These are phyloP conservation scores for Zanthoxylum bungeanum DNA, from an alignment of 345 rosid genomes.

Conservation along the genomic window DNA sequence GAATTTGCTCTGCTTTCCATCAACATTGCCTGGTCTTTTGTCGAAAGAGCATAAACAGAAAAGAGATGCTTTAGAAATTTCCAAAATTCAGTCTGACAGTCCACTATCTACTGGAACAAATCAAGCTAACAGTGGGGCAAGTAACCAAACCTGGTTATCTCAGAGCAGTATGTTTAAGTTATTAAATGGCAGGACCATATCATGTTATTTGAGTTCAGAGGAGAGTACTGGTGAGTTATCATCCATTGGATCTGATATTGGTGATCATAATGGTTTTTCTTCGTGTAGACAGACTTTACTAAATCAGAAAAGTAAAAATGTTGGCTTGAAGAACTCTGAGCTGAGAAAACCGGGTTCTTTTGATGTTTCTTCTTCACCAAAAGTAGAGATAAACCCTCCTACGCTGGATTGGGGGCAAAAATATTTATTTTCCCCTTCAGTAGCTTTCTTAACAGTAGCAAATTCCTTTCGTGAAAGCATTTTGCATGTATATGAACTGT, in stretches of 20 bases:
- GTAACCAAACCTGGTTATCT: slow-evolving; percentile 40
- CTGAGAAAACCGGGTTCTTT: slow-evolving; percentile 27
- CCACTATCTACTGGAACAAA: slow-evolving; percentile 24
- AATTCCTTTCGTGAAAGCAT: slow-evolving; percentile 58
- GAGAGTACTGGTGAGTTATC: slow-evolving; percentile 32
- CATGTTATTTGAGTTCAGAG: slow-evolving; percentile 47
- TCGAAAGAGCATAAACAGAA: slow-evolving; percentile 20
- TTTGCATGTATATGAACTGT: slow-evolving; percentile 58
- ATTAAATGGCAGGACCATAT: slow-evolving; percentile 43
- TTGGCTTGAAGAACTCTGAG: slow-evolving; percentile 30
- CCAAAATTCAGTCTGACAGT: slow-evolving; percentile 31
- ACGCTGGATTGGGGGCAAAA: slow-evolving; percentile 59
- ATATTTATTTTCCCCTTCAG: slow-evolving; percentile 48
- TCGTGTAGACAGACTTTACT: slow-evolving; percentile 38
- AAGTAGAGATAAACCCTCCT: slow-evolving; percentile 50
- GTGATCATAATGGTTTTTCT: slow-evolving; percentile 38
- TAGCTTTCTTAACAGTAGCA: slow-evolving; percentile 49
- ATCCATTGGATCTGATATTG: slow-evolving; percentile 20
- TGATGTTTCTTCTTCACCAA: slow-evolving; percentile 30
- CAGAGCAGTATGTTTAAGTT: slow-evolving; percentile 42
- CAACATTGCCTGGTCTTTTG: slow-evolving; percentile 47
- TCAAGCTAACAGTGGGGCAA: slow-evolving; percentile 27
- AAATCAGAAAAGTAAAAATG: slow-evolving; percentile 26
- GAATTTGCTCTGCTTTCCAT: slow-evolving; percentile 61
- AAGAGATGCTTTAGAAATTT: slow-evolving; percentile 30